These are phyloP conservation scores for Aspergillus pseudotamarii DNA, from an alignment of 2,329 filamentous ascomycete genomes.

Conservation along the genomic window DNA sequence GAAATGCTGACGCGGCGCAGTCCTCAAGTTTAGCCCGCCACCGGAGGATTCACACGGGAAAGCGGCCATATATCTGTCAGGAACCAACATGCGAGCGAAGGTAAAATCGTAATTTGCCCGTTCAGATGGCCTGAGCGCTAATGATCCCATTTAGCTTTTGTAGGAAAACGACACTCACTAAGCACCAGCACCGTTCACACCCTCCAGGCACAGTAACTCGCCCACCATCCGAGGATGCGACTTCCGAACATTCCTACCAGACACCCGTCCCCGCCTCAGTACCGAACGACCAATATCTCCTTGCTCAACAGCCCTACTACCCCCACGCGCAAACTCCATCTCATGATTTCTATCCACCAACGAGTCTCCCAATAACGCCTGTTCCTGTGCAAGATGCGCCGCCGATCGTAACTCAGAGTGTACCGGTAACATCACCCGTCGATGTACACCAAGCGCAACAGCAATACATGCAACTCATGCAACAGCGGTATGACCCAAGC, in stretches of 20 bases:
- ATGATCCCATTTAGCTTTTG: conserved; percentile 35
- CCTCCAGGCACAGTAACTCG: conserved; percentile 36
- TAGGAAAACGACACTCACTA: conserved; percentile 45
- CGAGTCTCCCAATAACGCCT: conserved; percentile 34
- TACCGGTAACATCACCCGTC: conserved; percentile 34
- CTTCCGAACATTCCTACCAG: conserved; percentile 41
- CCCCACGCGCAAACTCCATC: conserved; percentile 35
- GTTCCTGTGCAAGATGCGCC: conserved; percentile 34
- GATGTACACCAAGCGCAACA: conserved; percentile 33
- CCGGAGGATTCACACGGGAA: conserved; percentile 45
- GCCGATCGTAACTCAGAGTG: conserved; percentile 33
- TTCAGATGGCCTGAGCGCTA: not conserved
- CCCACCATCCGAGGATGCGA: conserved; percentile 39
- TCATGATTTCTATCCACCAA: conserved; percentile 42
- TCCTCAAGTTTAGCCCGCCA: conserved; percentile 46
- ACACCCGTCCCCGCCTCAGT: conserved; percentile 32
- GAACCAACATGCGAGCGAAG: conserved; percentile 44
- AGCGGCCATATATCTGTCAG: conserved; percentile 44
- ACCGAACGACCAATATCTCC: conserved; percentile 38
- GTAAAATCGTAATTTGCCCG: conserved; percentile 22
- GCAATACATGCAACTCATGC: conserved; percentile 38
- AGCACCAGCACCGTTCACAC: conserved; percentile 45
- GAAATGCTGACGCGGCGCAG: conserved; percentile 24
- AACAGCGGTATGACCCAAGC: conserved; percentile 35
- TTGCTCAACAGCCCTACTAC: conserved; percentile 41